Evolutionary conservation across 257 asterid species (phyloP).

Genomic region (Capsicum pubescens): DNA sequence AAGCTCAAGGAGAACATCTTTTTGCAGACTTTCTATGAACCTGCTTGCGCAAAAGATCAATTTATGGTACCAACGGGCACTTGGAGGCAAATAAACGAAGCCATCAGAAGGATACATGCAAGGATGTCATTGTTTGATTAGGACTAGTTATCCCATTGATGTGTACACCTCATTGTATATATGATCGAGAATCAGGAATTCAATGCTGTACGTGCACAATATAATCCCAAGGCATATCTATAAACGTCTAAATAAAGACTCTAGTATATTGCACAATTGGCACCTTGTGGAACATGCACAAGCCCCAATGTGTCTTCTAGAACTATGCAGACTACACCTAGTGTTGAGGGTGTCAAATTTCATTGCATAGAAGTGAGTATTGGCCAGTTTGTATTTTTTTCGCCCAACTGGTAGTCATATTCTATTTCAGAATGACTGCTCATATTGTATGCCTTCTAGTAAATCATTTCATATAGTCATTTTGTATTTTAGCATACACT

Average conservation of each 20-base stretch:
- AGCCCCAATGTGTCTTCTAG: not conserved
- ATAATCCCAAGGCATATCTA: not conserved
- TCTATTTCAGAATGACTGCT: not conserved
- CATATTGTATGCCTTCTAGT: constrained; percentile 2
- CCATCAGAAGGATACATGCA: not conserved
- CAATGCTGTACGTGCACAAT: not conserved
- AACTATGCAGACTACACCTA: not conserved
- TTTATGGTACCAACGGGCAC: not conserved
- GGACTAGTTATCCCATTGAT: not conserved
- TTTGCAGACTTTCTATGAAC: not conserved
- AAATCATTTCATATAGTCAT: not conserved
- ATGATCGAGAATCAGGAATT: not conserved
- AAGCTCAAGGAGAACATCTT: constrained; percentile 1
- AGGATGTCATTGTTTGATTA: not conserved
- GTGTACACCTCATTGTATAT: not conserved
- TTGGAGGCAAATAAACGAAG: not conserved
- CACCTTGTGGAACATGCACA: constrained; percentile 6
- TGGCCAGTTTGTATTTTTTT: constrained; percentile 4
- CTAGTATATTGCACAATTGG: not conserved
- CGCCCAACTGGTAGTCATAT: not conserved
- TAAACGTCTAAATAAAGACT: not conserved
- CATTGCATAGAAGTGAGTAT: not conserved
- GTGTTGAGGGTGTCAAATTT: not conserved
- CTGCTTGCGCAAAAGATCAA: not conserved
- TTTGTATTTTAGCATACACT: not conserved